Evolutionary conservation across 768 basidiomycete species (phyloP).

Genomic region (Austroboletus festivus): DNA sequence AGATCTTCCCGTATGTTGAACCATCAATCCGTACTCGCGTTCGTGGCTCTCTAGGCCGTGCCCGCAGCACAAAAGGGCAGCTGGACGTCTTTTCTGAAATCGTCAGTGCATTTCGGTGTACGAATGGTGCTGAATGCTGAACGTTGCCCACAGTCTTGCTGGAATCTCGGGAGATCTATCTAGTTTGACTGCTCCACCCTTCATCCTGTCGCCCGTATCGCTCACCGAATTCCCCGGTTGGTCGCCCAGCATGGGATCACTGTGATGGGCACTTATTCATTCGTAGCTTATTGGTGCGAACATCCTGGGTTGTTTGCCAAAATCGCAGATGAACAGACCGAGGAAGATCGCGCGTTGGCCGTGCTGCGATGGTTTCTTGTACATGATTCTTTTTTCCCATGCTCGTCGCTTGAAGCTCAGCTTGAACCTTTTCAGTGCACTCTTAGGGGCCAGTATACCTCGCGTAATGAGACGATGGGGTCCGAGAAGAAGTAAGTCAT

Average conservation of each 20-base stretch:
- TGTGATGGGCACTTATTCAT: constrained; percentile 4
- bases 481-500: constrained; percentile 89
- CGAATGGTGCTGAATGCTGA: constrained; percentile 2
- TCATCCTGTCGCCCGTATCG: constrained; percentile 89
- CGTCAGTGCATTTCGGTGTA: constrained; percentile 46
- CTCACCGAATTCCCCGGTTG: constrained; percentile 89
- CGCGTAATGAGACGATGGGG: constrained; percentile 91
- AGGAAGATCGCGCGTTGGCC: constrained; percentile 69
- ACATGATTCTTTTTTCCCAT: not conserved
- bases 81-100: constrained; percentile 91
- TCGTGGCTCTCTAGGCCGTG: constrained; percentile 50
- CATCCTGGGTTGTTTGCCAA: constrained; percentile 85
- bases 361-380: constrained; percentile 97
- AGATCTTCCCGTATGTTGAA: constrained; percentile 37
- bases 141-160: constrained; percentile 54
- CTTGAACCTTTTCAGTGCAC: constrained; percentile 56
- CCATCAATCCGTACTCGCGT: constrained; percentile 17
- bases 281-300: constrained; percentile 93
- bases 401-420: constrained; percentile 8
- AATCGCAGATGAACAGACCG: constrained; percentile 73
- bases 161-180: constrained; percentile 88
- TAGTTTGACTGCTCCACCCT: constrained; percentile 79
- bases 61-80: constrained; percentile 80
- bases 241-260: constrained; percentile 17
- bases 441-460: constrained; percentile 92